phyloP scores from a whole-genome alignment of 169 alveolate genomes.

The Plasmodium ovale region DNA sequence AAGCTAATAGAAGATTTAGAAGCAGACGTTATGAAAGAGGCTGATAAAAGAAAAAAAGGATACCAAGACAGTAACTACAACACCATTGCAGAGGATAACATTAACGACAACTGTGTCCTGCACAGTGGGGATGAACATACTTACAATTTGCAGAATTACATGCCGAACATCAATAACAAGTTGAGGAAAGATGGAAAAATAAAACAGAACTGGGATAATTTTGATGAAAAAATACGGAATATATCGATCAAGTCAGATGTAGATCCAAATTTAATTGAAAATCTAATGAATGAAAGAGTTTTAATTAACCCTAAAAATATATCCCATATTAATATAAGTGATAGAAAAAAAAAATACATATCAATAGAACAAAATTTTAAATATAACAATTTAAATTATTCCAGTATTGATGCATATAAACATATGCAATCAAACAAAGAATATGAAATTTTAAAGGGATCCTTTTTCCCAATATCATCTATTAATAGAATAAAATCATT shows the following conservation, averaged over 20 bases:
- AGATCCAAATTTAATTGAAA: slow-evolving; percentile 49
- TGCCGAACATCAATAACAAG: not conserved
- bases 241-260: slow-evolving; percentile 13
- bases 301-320: slow-evolving; percentile 36
- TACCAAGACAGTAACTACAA: not conserved
- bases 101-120: not conserved
- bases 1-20: slow-evolving; percentile 79
- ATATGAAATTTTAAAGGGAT: slow-evolving; percentile 44
- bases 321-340: slow-evolving; percentile 29
- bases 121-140: not conserved
- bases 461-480: slow-evolving; percentile 39
- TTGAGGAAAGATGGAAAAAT: slow-evolving; percentile 5
- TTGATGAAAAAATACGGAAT: slow-evolving; percentile 27
- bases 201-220: slow-evolving; percentile 20
- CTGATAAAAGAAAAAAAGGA: not conserved
- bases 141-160: not conserved
- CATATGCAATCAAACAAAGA: slow-evolving; percentile 74
- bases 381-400: slow-evolving; percentile 54
- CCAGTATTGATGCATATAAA: slow-evolving; percentile 69
- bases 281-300: slow-evolving; percentile 71
- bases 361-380: slow-evolving; percentile 37
- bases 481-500: slow-evolving; percentile 81
- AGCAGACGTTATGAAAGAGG: slow-evolving; percentile 47
- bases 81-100: not conserved
- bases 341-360: slow-evolving; percentile 49